Base-by-base conservation (phyloP, 1,284 basidiomycete genomes). In the Cryptococcus sp. region DNA sequence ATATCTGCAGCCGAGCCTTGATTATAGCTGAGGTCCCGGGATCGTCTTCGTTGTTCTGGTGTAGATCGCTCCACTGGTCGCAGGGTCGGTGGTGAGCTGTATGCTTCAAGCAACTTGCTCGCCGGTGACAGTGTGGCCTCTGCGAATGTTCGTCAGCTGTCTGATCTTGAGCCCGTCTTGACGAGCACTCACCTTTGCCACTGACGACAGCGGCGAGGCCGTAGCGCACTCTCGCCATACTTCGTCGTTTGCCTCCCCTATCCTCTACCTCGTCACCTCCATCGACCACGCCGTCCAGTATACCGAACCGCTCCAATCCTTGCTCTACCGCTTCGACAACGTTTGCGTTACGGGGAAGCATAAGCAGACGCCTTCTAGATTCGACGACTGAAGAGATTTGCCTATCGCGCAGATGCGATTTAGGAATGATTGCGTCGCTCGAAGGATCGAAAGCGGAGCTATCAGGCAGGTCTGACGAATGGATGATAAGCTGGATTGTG, bases 231-330 rank as follows among this genome's bases (percentile, higher is more conserved):
- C 90, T 83, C 3, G 85, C 79, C 19, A 84, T 82, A 75, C 91
- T 94, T 60, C 88, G 83, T 55, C 92, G 82, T 77, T 92, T 91
- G 15, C 86, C 84, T 45, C 87, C 79, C 74, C 94, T 93, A 71
- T 95, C 93, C 76, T 98, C 95, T 1, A 98, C 86, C 69, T 97
- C 94, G 75, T 99, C 95, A 1, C 94, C 94, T 1, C 95, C 95
- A 73, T 98, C 93, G 0, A 97, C 94, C 1, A 99, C 92, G 19
- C 93, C 95, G 45, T 97, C 95, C 38, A 85, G 80, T 51, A 99
- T 94, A 0, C 94, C 94, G 71, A 97, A 97, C 53, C 91, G 81
- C 69, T 97, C 93, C 62, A 98, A 74, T 13, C 89, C 90, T 46
- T 91, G 82, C 75, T 99, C 95, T 51, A 97, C 92, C 10, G 94